Conservation (phyloP, 352 stramenopile genomes). For the Globisporangium nagaii region DNA sequence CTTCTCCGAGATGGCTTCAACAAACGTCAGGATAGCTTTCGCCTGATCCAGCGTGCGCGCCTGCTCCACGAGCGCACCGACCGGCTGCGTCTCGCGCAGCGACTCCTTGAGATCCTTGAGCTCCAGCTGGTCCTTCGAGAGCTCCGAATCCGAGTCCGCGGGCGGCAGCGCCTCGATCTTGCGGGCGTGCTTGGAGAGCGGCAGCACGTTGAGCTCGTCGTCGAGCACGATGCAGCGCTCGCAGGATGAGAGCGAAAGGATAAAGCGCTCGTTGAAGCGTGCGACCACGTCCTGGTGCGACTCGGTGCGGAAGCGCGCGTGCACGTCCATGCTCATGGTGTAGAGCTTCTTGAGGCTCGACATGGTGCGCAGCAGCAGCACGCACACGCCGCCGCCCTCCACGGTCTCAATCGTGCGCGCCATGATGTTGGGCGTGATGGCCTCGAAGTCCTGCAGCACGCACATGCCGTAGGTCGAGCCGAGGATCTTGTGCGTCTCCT, state of each 20-base stretch:
- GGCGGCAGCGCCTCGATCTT: conserved; percentile 85
- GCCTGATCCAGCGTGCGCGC: conserved; percentile 95
- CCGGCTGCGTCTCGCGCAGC: conserved; percentile 92
- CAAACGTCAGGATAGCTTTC: conserved; percentile 95
- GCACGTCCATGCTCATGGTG: conserved; percentile 97
- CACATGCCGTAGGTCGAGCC: conserved; percentile 98
- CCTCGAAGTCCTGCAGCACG: conserved; percentile 99
- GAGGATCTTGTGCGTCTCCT: conserved; percentile 98
- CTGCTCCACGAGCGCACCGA: conserved; percentile 93
- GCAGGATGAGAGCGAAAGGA: conserved; percentile 95
- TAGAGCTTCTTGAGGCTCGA: conserved; percentile 98
- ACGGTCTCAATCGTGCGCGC: conserved; percentile 99
- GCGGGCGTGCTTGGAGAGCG: conserved; percentile 90
- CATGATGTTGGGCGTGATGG: conserved; percentile 99
- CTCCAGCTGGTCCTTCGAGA: conserved; percentile 82
- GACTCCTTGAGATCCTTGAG: conserved; percentile 93
- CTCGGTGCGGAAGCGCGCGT: conserved; percentile 88
- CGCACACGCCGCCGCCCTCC: conserved; percentile 95
- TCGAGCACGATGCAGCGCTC: conserved; percentile 97
- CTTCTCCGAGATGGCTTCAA: conserved; percentile 98
- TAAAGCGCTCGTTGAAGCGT: conserved; percentile 99
- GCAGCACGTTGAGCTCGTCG: conserved; percentile 99
- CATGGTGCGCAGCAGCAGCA: conserved; percentile 98
- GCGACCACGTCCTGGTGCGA: conserved; percentile 94
- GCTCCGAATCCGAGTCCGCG: conserved; percentile 43